phyloP scores from a whole-genome alignment of 2,329 filamentous ascomycete genomes.

The Hypoxylon sp. region DNA sequence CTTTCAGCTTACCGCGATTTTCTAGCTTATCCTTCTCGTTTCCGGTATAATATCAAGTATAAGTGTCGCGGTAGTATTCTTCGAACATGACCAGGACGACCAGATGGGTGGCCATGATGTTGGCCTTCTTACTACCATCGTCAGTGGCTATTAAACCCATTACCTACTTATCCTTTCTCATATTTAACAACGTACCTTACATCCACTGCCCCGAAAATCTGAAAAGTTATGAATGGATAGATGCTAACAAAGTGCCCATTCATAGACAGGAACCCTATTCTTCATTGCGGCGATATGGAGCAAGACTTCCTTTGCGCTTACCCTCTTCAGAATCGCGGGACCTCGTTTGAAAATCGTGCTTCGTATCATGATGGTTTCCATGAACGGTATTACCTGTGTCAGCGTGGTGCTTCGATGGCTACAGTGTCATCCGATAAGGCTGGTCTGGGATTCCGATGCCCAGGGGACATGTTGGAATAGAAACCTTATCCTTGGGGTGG shows the following conservation, averaged over 20 bases:
- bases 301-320: conserved; percentile 59
- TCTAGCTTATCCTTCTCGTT: conserved; percentile 39
- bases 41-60: conserved; percentile 38
- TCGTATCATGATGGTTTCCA: conserved; percentile 54
- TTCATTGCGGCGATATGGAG: conserved; percentile 56
- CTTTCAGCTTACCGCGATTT: conserved; percentile 1
- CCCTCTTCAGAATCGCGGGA: conserved; percentile 53
- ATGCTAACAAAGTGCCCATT: conserved; percentile 6
- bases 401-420: conserved; percentile 49
- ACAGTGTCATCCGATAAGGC: conserved; percentile 38
- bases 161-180: background rate
- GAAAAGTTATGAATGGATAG: background rate
- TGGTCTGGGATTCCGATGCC: conserved; percentile 29
- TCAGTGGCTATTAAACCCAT: background rate
- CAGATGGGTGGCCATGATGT: conserved; percentile 26
- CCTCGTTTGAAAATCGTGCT: conserved; percentile 50
- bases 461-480: conserved; percentile 43
- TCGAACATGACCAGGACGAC: conserved; percentile 20
- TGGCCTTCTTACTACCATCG: conserved; percentile 19
- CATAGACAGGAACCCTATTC: conserved; percentile 49
- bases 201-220: background rate
- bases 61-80: conserved; percentile 21
- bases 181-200: background rate
- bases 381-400: conserved; percentile 49
- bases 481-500: conserved; percentile 31